Evolutionary conservation across 1,284 basidiomycete genomes (phyloP), one percentile per base, ranked within the genome.

Genomic region (Anthracocystis walkeri): DNA sequence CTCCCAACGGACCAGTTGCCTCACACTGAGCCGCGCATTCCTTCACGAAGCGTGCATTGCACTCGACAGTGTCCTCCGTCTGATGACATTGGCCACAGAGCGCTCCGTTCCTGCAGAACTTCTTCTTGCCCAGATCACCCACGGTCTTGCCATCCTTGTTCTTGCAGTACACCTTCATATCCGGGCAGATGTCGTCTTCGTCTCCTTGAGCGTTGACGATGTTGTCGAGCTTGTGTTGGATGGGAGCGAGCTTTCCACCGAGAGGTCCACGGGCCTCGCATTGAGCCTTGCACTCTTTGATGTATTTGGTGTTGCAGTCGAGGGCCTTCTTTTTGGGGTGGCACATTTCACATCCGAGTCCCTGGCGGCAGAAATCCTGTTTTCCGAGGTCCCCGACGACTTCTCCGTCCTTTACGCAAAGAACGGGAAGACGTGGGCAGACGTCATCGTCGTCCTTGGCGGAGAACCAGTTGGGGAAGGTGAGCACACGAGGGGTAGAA

Each of bases 11-110:
- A 8, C 76, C 76, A 4, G 69, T 71, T 7, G 76, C 76, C 23
- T 75, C 76, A 64, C 76, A 78, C 59, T 75, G 68, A 0, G 68
- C 72, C 50, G 63, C 63, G 63, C 76, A 78, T n/a, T 72, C 65
- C 21, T 45, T 46, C 44, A 68, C 21, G 29, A 69, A 72, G 51
- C 69, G 65, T 23, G 63, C 62, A 57, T 78, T 78, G 63, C 76
- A 78, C 40, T 71, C 72, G 11, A 70, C 76, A 27, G 61, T 52
- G 60, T 78, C 75, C 29, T 77, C 75, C 1, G 71, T 74, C 67
- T 70, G 67, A 46, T 70, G 65, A 57, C 75, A 73, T 45, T 76
- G 74, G 0, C 57, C 62, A 25, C 75, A 77, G 12, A 63, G 69
- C 1, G 66, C 49, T 23, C 75, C 75, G 42, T 72, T 62, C 29